These are phyloP conservation scores for Trichomonas vaginalis DNA, from an alignment of 208 protist species.

Conservation along the genomic window DNA sequence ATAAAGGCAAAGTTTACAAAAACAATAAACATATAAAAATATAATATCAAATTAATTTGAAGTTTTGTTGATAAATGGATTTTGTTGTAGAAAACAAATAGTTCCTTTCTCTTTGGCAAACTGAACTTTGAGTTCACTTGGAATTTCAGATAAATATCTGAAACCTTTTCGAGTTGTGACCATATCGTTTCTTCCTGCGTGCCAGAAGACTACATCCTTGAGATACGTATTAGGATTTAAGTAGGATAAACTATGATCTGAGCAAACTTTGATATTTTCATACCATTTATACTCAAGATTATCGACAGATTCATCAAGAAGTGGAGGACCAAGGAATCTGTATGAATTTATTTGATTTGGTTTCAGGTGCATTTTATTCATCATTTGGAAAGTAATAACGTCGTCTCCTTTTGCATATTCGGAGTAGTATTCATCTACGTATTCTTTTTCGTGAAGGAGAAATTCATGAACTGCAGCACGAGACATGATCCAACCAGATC, in stretches of 20 bases:
- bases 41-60: no score
- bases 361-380: background rate
- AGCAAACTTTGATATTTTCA: background rate
- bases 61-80: no score
- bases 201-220: background rate
- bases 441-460: background rate
- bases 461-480: background rate
- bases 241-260: background rate
- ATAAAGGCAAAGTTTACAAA: no score
- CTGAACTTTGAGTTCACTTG: background rate
- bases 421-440: background rate
- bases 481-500: constrained; percentile 5
- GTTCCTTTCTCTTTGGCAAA: background rate
- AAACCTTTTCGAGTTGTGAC: background rate
- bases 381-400: background rate
- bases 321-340: background rate
- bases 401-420: background rate
- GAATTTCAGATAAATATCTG: background rate
- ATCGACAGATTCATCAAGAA: background rate
- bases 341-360: background rate
- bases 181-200: background rate
- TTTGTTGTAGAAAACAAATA: background rate
- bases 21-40: no score
- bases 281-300: background rate
- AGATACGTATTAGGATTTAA: background rate